These are phyloP conservation scores for Kodamaea fukazawae DNA, from an alignment of 805 yeast genomes.

Conservation along the genomic window DNA sequence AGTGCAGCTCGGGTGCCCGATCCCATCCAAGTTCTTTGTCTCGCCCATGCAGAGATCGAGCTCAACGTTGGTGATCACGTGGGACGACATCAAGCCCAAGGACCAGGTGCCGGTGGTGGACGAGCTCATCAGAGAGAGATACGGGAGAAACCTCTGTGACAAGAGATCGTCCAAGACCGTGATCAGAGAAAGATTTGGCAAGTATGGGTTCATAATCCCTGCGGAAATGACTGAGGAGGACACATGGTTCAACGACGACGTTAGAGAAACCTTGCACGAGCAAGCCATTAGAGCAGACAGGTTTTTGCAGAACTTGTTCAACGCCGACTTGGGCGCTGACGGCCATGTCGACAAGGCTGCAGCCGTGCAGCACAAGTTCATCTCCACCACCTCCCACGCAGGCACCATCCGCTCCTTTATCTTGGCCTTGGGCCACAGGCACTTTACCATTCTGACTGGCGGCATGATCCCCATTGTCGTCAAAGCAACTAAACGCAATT, in stretches of 20 bases:
- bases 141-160: constrained; percentile 61
- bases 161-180: constrained; percentile 44
- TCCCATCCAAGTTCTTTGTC: constrained; percentile 55
- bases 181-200: constrained; percentile 37
- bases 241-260: constrained; percentile 39
- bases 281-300: constrained; percentile 48
- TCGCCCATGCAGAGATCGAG: constrained; percentile 66
- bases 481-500: constrained; percentile 34
- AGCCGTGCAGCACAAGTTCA: constrained; percentile 20
- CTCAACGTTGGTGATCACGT: constrained; percentile 54
- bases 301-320: constrained; percentile 39
- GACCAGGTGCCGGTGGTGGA: constrained; percentile 25
- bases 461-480: constrained; percentile 62
- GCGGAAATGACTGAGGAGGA: constrained; percentile 51
- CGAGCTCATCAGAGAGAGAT: constrained; percentile 58
- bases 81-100: constrained; percentile 35
- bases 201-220: constrained; percentile 43
- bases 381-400: constrained; percentile 58
- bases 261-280: constrained; percentile 49
- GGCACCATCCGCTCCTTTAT: constrained; percentile 56
- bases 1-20: constrained; percentile 46
- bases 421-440: constrained; percentile 52
- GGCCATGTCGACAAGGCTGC: constrained; percentile 21
- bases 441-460: constrained; percentile 60
- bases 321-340: constrained; percentile 16